These are phyloP conservation scores for Colletotrichum destructivum DNA, from an alignment of 2,329 filamentous ascomycete species.

Conservation along the genomic window DNA sequence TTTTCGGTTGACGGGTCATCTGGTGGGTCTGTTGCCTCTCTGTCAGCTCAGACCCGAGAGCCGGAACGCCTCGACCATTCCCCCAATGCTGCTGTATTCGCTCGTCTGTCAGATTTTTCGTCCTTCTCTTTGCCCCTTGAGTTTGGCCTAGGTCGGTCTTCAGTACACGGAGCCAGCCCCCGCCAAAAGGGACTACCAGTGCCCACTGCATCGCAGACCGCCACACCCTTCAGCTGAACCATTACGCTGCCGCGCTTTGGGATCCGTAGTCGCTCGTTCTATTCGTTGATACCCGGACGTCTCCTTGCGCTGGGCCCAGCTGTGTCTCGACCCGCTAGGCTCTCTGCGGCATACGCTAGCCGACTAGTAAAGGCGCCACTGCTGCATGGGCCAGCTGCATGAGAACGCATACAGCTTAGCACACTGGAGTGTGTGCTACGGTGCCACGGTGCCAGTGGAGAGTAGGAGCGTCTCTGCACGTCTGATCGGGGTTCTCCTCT, in stretches of 20 bases:
- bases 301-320: conserved; percentile 25
- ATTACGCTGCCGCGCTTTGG: conserved; percentile 19
- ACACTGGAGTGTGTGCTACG: conserved; percentile 12
- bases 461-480: conserved; percentile 18
- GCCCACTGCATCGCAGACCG: conserved; percentile 33
- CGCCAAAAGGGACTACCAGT: conserved; percentile 10
- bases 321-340: conserved; percentile 35
- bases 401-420: conserved; percentile 39
- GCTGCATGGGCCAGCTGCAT: conserved; percentile 39
- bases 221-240: conserved; percentile 40
- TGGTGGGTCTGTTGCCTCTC: conserved; percentile 15
- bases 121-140: conserved; percentile 8
- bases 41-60: not conserved
- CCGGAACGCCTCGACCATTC: not conserved
- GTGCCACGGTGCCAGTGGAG: conserved; percentile 30
- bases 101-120: conserved; percentile 2
- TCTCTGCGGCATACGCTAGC: conserved; percentile 34
- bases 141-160: conserved; percentile 17
- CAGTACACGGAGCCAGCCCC: conserved; percentile 23
- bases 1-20: not conserved
- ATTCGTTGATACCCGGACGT: conserved; percentile 27
- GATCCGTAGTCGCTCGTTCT: conserved; percentile 16
- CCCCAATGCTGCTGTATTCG: conserved; percentile 19
- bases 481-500: conserved; percentile 20
- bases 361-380: conserved; percentile 33